Evolutionary conservation across 208 protist genomes (phyloP).

Genomic region (Crithidia brevicula): DNA sequence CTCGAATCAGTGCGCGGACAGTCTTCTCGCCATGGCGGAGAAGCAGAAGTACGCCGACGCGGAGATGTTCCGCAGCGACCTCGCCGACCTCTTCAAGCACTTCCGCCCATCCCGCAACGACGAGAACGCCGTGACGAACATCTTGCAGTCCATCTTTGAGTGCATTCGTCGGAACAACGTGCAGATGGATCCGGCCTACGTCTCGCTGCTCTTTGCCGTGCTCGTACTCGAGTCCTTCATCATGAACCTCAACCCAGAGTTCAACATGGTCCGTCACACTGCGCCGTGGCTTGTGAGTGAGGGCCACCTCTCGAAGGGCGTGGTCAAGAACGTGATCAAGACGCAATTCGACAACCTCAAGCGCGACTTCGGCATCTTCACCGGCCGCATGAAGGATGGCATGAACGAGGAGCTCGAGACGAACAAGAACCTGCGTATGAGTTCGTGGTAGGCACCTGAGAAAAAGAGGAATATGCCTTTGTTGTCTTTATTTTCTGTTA

Average conservation of each 20-base stretch:
- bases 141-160: conserved; percentile 89
- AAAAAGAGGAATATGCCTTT: background rate
- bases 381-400: conserved; percentile 63
- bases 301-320: conserved; percentile 80
- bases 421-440: conserved; percentile 54
- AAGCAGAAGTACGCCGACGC: conserved; percentile 60
- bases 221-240: conserved; percentile 93
- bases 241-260: conserved; percentile 92
- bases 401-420: conserved; percentile 45
- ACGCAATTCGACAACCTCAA: conserved; percentile 63
- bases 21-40: conserved; percentile 71
- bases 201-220: conserved; percentile 90
- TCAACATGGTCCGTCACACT: conserved; percentile 91
- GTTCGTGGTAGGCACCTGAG: conserved; percentile 24
- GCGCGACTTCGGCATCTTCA: conserved; percentile 58
- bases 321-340: conserved; percentile 84
- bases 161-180: conserved; percentile 77
- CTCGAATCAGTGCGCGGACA: conserved; percentile 56
- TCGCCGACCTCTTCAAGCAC: conserved; percentile 66
- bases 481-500: background rate
- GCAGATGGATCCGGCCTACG: conserved; percentile 90
- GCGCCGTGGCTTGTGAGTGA: conserved; percentile 90
- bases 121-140: conserved; percentile 77
- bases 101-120: conserved; percentile 76
- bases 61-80: conserved; percentile 55